phyloP scores from a whole-genome alignment of 1,139 yeast species.

The Yamadazyma oceani region DNA sequence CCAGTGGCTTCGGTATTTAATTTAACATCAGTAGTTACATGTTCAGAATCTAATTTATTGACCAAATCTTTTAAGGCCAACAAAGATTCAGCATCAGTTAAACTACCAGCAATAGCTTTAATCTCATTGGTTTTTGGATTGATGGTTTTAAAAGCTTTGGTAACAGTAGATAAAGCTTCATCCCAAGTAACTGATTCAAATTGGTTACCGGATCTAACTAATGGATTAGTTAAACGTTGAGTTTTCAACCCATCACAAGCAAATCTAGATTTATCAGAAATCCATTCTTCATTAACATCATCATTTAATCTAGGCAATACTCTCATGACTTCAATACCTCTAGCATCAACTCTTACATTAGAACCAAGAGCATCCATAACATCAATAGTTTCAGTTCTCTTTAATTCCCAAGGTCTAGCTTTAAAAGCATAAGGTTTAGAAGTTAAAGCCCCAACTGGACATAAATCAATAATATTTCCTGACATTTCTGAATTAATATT shows the following conservation, averaged over 20 bases:
- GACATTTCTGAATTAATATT: slow-evolving; percentile 84
- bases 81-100: slow-evolving; percentile 80
- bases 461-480: slow-evolving; percentile 84
- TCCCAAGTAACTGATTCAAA: slow-evolving; percentile 87
- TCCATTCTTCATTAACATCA: slow-evolving; percentile 90
- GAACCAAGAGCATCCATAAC: slow-evolving; percentile 85
- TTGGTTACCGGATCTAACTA: slow-evolving; percentile 67
- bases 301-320: slow-evolving; percentile 85
- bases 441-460: slow-evolving; percentile 93
- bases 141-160: slow-evolving; percentile 58
- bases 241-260: slow-evolving; percentile 86
- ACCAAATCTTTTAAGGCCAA: slow-evolving; percentile 80
- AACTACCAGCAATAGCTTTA: slow-evolving; percentile 81
- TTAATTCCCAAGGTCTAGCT: slow-evolving; percentile 93
- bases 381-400: slow-evolving; percentile 85
- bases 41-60: slow-evolving; percentile 78
- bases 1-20: slow-evolving; percentile 67
- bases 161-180: slow-evolving; percentile 73
- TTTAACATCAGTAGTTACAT: slow-evolving; percentile 70
- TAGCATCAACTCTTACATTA: slow-evolving; percentile 78
- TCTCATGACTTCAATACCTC: slow-evolving; percentile 89
- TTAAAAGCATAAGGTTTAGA: slow-evolving; percentile 88
- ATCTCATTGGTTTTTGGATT: slow-evolving; percentile 70
- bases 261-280: slow-evolving; percentile 82
- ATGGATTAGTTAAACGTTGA: slow-evolving; percentile 82